Evolutionary conservation across 2,329 filamentous ascomycete genomes (phyloP), one percentile per base, ranked within the genome.

Genomic region (Botrytis byssoidea): DNA sequence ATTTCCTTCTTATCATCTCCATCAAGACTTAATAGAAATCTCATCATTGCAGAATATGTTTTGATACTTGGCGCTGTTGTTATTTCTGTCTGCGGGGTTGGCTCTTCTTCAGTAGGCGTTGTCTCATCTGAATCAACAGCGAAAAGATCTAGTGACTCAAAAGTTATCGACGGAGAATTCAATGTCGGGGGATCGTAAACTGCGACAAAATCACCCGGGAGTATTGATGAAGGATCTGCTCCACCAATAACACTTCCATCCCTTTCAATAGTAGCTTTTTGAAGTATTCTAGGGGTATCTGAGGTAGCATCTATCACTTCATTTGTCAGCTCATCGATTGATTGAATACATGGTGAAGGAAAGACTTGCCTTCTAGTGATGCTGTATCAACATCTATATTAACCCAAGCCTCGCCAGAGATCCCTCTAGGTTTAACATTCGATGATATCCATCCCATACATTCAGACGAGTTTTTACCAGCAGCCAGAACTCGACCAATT

Each of bases 391-490:
- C 86, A 35, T 88, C 85, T 65, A 91, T 85, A 73, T 88, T 86
- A 29, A 90, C 81, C 88, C 89, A 91, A 16, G 88, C 88, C 65
- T 89, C 86, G 10, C 81, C 82, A 68, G 29, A 32, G 25, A 86
- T 77, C 0, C 85, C 86, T 20, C 83, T 80, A 0, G 89, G 89
- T 2, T 85, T 78, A 29, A 91, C 84, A 71, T 89, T 87, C 44
- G 87, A 90, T 18, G 89, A 90, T 71, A 92, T 84, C 90, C 90
- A 91, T 70, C 90, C 90, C 88, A 92, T 89, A 79, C 90, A 90
- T 79, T 92, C 90, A 0, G 86, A 86, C 25, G 89, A 87, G 4
- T 89, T 89, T 71, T 86, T 86, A 12, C 88, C 87, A 42, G 89
- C 89, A 44, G 89, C 89, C 48, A 92, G 82, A 4, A 92, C 89